Conservation (phyloP, 208 protist species). For the Acanthamoeba comandoni region DNA sequence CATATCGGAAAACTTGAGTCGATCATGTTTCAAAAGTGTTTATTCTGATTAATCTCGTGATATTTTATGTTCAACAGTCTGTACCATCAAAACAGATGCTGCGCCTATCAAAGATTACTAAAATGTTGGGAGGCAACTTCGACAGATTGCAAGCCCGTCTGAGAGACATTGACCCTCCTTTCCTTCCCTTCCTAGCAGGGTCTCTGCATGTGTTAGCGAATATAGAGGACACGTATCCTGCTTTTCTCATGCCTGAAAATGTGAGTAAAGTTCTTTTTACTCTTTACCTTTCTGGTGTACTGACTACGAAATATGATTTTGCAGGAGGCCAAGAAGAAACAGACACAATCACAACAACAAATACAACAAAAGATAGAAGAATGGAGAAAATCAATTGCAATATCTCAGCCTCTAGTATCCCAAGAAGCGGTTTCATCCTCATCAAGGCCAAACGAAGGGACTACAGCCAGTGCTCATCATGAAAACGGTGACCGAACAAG, state of each 20-base stretch:
- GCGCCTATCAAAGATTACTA: conserved; percentile 22
- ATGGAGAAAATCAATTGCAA: conserved; percentile 22
- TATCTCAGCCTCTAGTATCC: neutral
- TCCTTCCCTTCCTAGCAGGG: conserved; percentile 62
- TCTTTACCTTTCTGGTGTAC: neutral
- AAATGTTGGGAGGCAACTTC: conserved; percentile 44
- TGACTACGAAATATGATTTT: neutral
- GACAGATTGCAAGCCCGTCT: conserved; percentile 5
- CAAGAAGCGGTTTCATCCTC: too few species aligned
- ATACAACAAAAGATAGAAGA: neutral
- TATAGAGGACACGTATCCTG: conserved; percentile 82
- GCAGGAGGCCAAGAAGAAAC: conserved; percentile 7
- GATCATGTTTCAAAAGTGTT: too few species aligned
- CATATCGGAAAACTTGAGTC: neutral
- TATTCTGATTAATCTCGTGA: neutral
- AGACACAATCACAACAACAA: neutral
- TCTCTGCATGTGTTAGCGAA: conserved; percentile 87
- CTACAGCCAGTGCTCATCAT: too few species aligned
- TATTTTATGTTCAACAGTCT: neutral
- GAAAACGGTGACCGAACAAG: too few species aligned
- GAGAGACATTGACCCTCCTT: conserved; percentile 34
- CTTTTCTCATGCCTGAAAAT: conserved; percentile 37
- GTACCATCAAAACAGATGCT: conserved; percentile 41
- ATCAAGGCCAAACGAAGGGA: too few species aligned
- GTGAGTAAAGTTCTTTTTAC: neutral